Conservation (phyloP, 148 eudicot species). For the Salicornia ramosissima region DNA sequence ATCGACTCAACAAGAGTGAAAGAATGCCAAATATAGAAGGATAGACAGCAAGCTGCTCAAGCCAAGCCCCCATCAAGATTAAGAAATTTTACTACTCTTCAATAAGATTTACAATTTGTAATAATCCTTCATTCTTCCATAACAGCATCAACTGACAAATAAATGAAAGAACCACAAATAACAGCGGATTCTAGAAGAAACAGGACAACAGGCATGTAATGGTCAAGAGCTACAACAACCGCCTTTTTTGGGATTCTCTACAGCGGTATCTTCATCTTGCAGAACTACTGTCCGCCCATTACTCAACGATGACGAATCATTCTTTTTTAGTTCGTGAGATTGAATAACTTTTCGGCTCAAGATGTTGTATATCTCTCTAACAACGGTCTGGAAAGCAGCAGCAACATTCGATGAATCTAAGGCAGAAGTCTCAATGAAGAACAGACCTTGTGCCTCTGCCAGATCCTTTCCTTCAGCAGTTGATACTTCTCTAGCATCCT, state of each 20-base stretch:
- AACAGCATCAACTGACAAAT: conserved; percentile 9
- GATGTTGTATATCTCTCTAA: conserved; percentile 71
- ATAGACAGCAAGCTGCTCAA: neutral
- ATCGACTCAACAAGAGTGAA: too few relatives aligned
- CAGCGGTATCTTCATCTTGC: conserved; percentile 33
- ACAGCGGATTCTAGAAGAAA: conserved; percentile 1
- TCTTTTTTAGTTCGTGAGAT: conserved; percentile 67
- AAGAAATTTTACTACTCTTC: conserved; percentile 4
- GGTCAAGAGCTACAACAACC: conserved; percentile 33
- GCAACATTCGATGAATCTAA: conserved; percentile 81
- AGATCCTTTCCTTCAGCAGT: conserved; percentile 77
- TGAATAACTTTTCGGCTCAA: conserved; percentile 85
- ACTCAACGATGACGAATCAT: conserved; percentile 49
- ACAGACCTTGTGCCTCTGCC: conserved; percentile 80
- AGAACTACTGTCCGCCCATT: conserved; percentile 76
- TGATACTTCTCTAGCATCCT: conserved; percentile 78
- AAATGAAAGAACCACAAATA: conserved; percentile 5
- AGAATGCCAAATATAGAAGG: too few relatives aligned
- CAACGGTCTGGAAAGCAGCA: conserved; percentile 79
- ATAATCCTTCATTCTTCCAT: conserved; percentile 5
- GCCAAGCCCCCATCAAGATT: neutral
- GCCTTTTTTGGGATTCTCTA: conserved; percentile 28
- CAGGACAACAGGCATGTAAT: neutral
- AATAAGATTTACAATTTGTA: conserved; percentile 12
- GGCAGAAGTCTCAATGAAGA: conserved; percentile 92